Percentiles rank a stretch among this genome's conserved stretches.
phyloP scores from a whole-genome alignment of 1,139 yeast species.

The Pneumocystis murina region DNA sequence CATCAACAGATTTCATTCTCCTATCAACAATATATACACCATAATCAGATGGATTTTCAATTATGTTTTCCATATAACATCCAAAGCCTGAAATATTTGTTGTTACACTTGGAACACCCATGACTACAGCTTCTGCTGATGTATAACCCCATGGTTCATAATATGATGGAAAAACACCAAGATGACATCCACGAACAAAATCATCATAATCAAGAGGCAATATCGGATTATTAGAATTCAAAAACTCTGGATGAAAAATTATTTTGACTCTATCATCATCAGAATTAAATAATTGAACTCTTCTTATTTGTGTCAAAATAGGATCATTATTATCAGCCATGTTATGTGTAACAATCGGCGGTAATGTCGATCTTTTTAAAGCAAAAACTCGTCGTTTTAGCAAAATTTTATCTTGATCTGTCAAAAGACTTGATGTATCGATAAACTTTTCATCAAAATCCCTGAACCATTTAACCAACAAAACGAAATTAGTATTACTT shows the following conservation, averaged over 20 bases:
- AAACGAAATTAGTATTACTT: background rate
- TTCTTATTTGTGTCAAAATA: conserved; percentile 76
- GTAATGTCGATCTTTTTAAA: conserved; percentile 70
- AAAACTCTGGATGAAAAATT: conserved; percentile 93
- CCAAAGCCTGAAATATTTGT: conserved; percentile 95
- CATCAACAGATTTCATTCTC: conserved; percentile 85
- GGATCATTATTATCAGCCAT: conserved; percentile 93
- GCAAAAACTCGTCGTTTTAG: conserved; percentile 90
- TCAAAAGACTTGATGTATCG: conserved; percentile 62
- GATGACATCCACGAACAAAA: conserved; percentile 93
- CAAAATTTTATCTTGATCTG: conserved; percentile 76
- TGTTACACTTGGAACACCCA: conserved; percentile 98
- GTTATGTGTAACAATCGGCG: conserved; percentile 96
- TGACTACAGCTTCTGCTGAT: conserved; percentile 97
- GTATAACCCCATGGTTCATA: conserved; percentile 99
- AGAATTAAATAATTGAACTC: conserved; percentile 78
- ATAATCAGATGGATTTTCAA: conserved; percentile 86
- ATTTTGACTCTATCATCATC: conserved; percentile 87
- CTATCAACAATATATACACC: conserved; percentile 96
- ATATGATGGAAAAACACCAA: conserved; percentile 96
- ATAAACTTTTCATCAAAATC: conserved; percentile 46
- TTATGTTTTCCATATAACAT: conserved; percentile 94
- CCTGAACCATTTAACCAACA: background rate
- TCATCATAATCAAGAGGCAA: conserved; percentile 90
- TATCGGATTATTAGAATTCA: conserved; percentile 88